Conservation (phyloP, 1,284 basidiomycete species). For the Puccinia horiana region DNA sequence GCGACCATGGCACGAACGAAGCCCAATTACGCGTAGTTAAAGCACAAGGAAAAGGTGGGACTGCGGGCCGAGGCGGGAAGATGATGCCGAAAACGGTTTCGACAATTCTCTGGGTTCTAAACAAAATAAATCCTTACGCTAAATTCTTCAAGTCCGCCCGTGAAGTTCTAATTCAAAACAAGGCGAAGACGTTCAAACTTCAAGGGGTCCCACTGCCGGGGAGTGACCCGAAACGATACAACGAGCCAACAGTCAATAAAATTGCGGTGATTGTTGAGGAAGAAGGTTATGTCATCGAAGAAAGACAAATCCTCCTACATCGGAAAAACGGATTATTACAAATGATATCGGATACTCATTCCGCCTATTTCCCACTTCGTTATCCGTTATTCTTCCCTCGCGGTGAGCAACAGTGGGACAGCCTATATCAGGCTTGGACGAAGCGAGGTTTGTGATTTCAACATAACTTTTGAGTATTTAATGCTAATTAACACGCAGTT, state of each 20-base stretch:
- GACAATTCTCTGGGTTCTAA: not conserved
- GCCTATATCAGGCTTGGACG: not conserved
- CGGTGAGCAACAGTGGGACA: not conserved
- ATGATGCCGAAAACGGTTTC: not conserved
- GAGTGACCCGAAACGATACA: not conserved
- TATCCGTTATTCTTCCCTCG: slow-evolving; percentile 3
- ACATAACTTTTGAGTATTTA: no score
- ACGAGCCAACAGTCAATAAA: not conserved
- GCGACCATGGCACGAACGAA: not conserved
- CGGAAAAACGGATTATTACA: not conserved
- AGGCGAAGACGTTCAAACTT: not conserved
- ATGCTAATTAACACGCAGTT: no score
- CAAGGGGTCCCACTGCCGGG: no score
- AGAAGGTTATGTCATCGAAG: not conserved
- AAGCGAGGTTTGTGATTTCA: no score
- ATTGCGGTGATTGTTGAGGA: not conserved
- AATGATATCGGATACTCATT: not conserved
- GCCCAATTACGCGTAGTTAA: not conserved
- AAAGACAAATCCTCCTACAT: not conserved
- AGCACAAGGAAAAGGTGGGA: no score
- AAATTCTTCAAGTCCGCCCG: not conserved
- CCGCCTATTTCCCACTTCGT: not conserved
- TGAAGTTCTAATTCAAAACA: not conserved
- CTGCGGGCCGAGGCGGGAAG: not conserved
- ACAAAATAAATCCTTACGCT: slow-evolving; percentile 4